These are phyloP conservation scores for Phallus indusiatus DNA, from an alignment of 768 basidiomycete species.

Conservation along the genomic window DNA sequence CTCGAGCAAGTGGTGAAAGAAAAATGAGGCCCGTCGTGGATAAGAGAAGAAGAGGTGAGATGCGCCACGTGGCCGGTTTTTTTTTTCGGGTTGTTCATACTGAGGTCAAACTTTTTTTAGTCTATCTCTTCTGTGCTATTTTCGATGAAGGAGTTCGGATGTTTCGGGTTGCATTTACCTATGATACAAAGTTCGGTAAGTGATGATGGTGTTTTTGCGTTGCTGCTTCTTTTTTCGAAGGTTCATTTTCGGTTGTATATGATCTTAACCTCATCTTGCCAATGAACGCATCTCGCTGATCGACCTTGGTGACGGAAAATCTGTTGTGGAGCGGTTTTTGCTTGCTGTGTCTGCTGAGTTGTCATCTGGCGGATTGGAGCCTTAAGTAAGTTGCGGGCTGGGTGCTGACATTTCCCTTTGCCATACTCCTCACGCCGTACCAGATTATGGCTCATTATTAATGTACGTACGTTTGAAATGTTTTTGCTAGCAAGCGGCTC, in stretches of 20 bases:
- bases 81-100: not conserved
- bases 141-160: constrained; percentile 84
- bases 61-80: constrained; percentile 13
- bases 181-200: constrained; percentile 85
- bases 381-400: no score
- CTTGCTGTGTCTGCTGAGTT: not conserved
- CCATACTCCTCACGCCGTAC: no score
- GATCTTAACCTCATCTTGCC: constrained; percentile 88
- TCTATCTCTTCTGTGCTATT: constrained; percentile 92
- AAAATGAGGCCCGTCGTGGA: constrained; percentile 88
- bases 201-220: no score
- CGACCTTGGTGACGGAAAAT: constrained; percentile 71
- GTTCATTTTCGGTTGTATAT: constrained; percentile 24
- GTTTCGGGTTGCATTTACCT: constrained; percentile 86
- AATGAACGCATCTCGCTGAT: constrained; percentile 85
- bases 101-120: constrained; percentile 30
- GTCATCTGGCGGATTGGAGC: no score
- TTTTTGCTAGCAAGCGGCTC: no score
- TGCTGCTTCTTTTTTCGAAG: not conserved
- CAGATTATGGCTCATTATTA: no score
- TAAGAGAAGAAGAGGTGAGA: constrained; percentile 86
- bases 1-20: constrained; percentile 74
- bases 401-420: no score
- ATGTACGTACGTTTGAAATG: no score
- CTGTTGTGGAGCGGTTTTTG: constrained; percentile 63